Evolutionary conservation across 2,329 filamentous ascomycete genomes (phyloP), one percentile per base, ranked within the genome.

Genomic region (Fusarium domesticum): DNA sequence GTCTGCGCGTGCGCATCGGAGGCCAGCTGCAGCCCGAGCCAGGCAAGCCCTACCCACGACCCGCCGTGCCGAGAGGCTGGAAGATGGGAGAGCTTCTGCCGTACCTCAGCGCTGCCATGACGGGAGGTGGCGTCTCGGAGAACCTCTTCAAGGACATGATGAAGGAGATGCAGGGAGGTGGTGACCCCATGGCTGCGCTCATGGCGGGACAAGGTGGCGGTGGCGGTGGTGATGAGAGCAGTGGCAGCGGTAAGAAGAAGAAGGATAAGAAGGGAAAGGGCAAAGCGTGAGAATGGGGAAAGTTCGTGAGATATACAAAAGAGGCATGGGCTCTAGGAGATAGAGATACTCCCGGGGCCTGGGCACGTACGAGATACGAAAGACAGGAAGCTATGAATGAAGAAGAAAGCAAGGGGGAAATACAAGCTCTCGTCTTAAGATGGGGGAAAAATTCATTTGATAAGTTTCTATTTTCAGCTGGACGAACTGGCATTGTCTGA

Each of bases 101-200:
- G 17, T 83, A 95, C 53, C 86, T 95, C 62, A 95, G 87, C 51
- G 84, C 91, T 1, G 93, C 90, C 15, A 79, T 97, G 70, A 93
- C 87, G 42, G 93, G 93, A 7, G 93, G 93, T 10, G 93, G 93
- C 28, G 89, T 97, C 10, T 91, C 83, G 50, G 93, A 98, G 67
- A 95, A 97, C 63, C 81, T 96, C 50, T 83, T 97, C 62, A 89
- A 93, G 73, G 91, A 96, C 57, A 95, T 96, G 77, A 96, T 97
- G 91, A 85, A 83, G 61, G 89, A 95, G 72, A 95, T 97, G 89
- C 74, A 76, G 60, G 67, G 67, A 3, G 70, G 68, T 2, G 74
- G 70, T 0, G 73, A 75, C 32, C 69, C 67, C 6, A 73, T 74
- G 71, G 60, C 65, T 6, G 71, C 69, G 30, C 50, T 71, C 43